Evolutionary conservation across 148 eudicot species (phyloP), one percentile per base, ranked within the genome.

Genomic region (Dysphania ambrosioides): DNA sequence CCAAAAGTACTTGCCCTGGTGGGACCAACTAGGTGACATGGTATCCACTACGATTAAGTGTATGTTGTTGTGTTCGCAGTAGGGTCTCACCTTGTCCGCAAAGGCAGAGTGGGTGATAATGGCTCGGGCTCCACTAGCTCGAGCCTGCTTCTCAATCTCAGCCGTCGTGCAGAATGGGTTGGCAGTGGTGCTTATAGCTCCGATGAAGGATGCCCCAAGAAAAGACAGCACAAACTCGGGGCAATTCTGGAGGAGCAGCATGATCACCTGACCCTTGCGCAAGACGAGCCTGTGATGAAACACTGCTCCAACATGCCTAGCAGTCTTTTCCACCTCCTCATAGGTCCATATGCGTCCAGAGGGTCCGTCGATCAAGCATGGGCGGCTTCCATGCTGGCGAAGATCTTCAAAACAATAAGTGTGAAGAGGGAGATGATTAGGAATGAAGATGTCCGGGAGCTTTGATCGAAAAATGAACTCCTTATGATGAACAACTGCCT

Each of bases 391-490:
- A 69, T 81, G 82, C 41, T 86, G 74, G 13, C 67, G 11, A 8
- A 86, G 19, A 2, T 74, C 74, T 68, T 86, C 79, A 34, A 86
- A 86, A 72, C 88, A 83, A 56, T 86, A 86, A 0, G 69, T 38
- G 51, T 88, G 91, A 6, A 90, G 78, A 2, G 91, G 90, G 30
- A 86, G 81, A 70, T 87, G 86, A 16, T 83, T 79, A 0, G 97
- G 88, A 32, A 91, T 86, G 79, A 75, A 31, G 26, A 91, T 91
- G 11, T 89, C 90, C 0, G 93, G 91, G 0, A 89, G 88, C 67
- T 85, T 89, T 0, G 97, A 91, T 41, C 82, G 80, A 81, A 87
- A 91, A 34, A 89, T 83, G 74, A 71, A 74, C 29, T 86, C 88
- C 26, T 78, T 59, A 10, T 15, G 44, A 15, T 67, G 8, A 0